phyloP scores from a whole-genome alignment of 495 filamentous ascomycete genomes.

The Aspergillus heteromorphus region DNA sequence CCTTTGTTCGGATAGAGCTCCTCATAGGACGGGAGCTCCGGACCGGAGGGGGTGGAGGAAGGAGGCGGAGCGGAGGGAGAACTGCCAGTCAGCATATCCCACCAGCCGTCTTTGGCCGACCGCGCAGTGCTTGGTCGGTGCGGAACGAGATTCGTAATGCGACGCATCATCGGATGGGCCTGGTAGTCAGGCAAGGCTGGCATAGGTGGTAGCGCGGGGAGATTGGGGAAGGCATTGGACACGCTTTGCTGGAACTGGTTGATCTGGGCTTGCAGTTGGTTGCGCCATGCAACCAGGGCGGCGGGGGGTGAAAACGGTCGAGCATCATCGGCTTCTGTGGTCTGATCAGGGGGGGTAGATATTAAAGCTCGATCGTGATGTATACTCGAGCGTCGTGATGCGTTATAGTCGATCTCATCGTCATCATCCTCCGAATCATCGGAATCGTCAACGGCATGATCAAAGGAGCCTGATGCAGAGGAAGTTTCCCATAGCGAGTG shows the following conservation, averaged over 20 bases:
- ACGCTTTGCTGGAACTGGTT: conserved; percentile 74
- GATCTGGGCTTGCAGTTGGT: conserved; percentile 71
- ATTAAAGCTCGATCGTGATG: conserved; percentile 32
- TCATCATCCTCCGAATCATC: conserved; percentile 36
- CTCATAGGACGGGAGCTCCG: conserved; percentile 69
- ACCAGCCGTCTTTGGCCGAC: conserved; percentile 57
- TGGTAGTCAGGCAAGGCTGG: conserved; percentile 68
- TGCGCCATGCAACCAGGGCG: conserved; percentile 66
- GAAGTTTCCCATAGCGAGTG: conserved; percentile 57
- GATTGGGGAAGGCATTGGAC: conserved; percentile 61
- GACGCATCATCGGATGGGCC: conserved; percentile 63
- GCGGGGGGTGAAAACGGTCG: conserved; percentile 51
- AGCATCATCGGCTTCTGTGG: conserved; percentile 24
- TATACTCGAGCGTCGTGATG: conserved; percentile 39
- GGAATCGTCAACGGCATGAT: conserved; percentile 43
- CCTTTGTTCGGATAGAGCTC: conserved; percentile 65
- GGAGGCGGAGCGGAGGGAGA: conserved; percentile 31
- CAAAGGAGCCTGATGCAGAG: conserved; percentile 38
- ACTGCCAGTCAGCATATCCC: conserved; percentile 56
- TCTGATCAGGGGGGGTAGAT: conserved; percentile 23
- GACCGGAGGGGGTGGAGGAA: conserved; percentile 33
- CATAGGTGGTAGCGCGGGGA: conserved; percentile 55
- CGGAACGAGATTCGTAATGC: conserved; percentile 69
- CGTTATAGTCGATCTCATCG: conserved; percentile 38
- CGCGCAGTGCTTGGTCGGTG: conserved; percentile 43